Evolutionary conservation across 2,329 filamentous ascomycete species (phyloP), one percentile per base, ranked within the genome.

Genomic region (Mycosphaerelloides madeirae): DNA sequence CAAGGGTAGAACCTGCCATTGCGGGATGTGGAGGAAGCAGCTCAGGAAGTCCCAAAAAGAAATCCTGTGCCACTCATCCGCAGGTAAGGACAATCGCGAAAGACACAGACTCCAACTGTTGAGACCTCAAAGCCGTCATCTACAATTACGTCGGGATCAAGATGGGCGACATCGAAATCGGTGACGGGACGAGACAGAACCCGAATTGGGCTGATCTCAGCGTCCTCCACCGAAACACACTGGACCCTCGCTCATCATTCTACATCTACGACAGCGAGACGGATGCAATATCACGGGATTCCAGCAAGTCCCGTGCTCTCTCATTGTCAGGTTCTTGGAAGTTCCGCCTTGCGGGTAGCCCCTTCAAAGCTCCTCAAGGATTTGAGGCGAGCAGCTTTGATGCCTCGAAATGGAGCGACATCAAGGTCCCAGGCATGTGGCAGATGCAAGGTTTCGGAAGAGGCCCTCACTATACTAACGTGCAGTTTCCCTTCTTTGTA

Each of bases 401-500:
- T 48, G 61, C 54, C n/a, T 61, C 63, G 3, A 48, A 43, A 58
- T 79, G 77, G 71, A 64, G 66, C 15, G 68, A 76, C 29, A 77
- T 83, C 31, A 56, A 73, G 13, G 83, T 86, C 0, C 51, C 51
- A 2, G 51, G 58, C 29, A 58, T 79, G 79, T 87, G 83, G 83
- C 83, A 86, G 63, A 67, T 84, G 3, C 79, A 86, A 63, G 83
- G 82, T 19, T 79, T 81, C 57, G 82, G 82, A 11, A 69, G 70
- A 41, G 54, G 56, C 39, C 83, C 83, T 0, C 79, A 82, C 52
- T 86, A 87, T 57, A 85, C 82, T 8, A 87, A 86, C 53, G 72
- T 82, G 19, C 71, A 78, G 39, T 86, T 75, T 48, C 82, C 81
- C 0, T 80, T 58, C 44, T 47, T 49, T 8, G 8, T n/a, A 29